Evolutionary conservation across 441 rosid species (phyloP), one percentile per base, ranked within the genome.

Genomic region (Populus hybrid): DNA sequence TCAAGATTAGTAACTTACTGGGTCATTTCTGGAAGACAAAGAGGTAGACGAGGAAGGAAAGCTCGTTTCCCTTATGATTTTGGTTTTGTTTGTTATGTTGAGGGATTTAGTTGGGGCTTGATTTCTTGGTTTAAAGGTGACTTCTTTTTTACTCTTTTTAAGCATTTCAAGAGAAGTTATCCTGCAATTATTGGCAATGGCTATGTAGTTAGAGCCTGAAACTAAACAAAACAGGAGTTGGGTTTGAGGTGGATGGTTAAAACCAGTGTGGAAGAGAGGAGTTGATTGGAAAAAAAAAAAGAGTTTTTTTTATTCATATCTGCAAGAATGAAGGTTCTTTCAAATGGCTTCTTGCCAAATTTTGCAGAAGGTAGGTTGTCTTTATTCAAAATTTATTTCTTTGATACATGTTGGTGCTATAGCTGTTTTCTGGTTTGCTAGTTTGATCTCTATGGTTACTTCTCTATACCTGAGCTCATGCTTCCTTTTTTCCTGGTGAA

Each of bases 301-400:
- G 3, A 6, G 5, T 28, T 50, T 71, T 66, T 32, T 46, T 67
- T 28, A 70, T 69, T 74, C 69, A 30, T 80, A 70, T 46, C 72
- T 79, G 77, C 67, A 75, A 88, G 76, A 88, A 96, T 96, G 98
- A 96, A 92, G 93, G 85, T 88, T 87, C 92, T 94, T 79, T 77
- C 97, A 78, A 94, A 91, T 93, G 99, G 97, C 59, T 89, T 85
- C 65, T 70, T 88, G 82, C 81, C 93, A 16, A 92, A 86, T 82
- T 84, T 91, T 72, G 83, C 83, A 38, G 97, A 94, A 92, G 99
- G 99, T 96, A 26, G 59, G 40, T 66, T 34, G 46, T 71, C 79
- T 80, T 67, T 73, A 16, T 28, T 76, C 42, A 6, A 50, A 79
- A 82, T 81, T 81, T 74, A 23, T 57, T 73, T 50, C 73, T 78